phyloP scores from a whole-genome alignment of 2,329 filamentous ascomycete genomes.

The Neoascochyta sp. region DNA sequence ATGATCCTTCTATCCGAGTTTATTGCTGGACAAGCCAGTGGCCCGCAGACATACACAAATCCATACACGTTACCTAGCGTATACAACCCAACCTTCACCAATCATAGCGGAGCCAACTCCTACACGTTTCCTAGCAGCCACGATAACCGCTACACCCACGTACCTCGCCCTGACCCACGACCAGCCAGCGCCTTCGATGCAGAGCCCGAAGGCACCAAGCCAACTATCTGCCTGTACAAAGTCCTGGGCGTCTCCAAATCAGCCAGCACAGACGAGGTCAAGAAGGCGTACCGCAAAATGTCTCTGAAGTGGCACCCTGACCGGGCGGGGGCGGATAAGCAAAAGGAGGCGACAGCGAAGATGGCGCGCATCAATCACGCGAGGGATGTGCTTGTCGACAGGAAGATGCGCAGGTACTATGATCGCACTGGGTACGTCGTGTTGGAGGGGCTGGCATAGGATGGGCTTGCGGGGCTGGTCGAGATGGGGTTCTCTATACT shows the following conservation, averaged over 20 bases:
- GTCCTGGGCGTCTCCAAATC: slow-evolving; percentile 75
- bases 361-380: slow-evolving; percentile 19
- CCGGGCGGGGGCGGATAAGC: slow-evolving; percentile 1
- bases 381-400: slow-evolving; percentile 12
- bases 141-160: no score
- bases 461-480: no score
- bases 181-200: no score
- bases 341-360: slow-evolving; percentile 12
- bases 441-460: neutral
- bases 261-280: slow-evolving; percentile 77
- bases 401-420: slow-evolving; percentile 7
- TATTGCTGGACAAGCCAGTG: no score
- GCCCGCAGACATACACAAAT: no score
- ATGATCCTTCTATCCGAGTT: no score
- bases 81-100: no score
- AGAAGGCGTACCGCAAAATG: slow-evolving; percentile 91
- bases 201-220: neutral
- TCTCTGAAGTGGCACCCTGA: slow-evolving; percentile 96
- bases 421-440: slow-evolving; percentile 10
- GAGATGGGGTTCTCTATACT: no score
- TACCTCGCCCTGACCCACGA: no score
- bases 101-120: no score
- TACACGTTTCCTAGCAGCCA: no score
- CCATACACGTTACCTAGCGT: no score
- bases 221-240: slow-evolving; percentile 65